phyloP scores from a whole-genome alignment of 768 basidiomycete genomes.

The Leucogyrophana mollusca region DNA sequence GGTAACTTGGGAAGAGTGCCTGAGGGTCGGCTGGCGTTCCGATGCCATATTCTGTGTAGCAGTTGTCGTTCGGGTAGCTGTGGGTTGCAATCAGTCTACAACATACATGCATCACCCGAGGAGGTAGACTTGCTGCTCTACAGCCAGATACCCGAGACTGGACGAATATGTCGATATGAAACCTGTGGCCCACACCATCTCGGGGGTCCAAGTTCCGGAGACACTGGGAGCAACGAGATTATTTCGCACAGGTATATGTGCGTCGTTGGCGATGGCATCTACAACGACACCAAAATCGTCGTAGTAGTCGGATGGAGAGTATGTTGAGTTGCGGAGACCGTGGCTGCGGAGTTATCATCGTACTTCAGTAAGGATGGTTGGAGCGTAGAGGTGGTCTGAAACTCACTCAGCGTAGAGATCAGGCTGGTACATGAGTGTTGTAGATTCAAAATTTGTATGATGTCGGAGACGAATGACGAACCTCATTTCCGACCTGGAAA shows the following conservation, averaged over 20 bases:
- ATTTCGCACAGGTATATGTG: slow-evolving; percentile 19
- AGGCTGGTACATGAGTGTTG: too few species aligned
- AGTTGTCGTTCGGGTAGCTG: slow-evolving; percentile 39
- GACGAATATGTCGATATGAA: slow-evolving; percentile 23
- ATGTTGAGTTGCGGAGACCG: slow-evolving; percentile 25
- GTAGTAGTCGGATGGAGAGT: slow-evolving; percentile 27
- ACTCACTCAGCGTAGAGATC: slow-evolving; percentile 42
- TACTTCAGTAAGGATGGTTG: not conserved
- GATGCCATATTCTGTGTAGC: slow-evolving; percentile 19
- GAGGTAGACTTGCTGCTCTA: slow-evolving; percentile 34
- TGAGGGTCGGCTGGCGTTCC: slow-evolving; percentile 32
- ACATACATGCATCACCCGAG: too few species aligned
- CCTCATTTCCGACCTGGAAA: slow-evolving; percentile 60
- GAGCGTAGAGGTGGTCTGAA: not conserved
- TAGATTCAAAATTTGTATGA: too few species aligned
- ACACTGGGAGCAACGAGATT: slow-evolving; percentile 32
- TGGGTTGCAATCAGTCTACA: not conserved
- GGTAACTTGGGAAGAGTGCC: slow-evolving; percentile 39
- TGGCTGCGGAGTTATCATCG: slow-evolving; percentile 15
- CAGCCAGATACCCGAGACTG: slow-evolving; percentile 37
- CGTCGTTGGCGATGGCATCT: slow-evolving; percentile 18
- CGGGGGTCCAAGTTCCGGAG: slow-evolving; percentile 29
- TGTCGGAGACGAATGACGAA: too few species aligned
- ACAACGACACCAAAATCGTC: slow-evolving; percentile 28
- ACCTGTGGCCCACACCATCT: slow-evolving; percentile 31